phyloP scores from a whole-genome alignment of 2,329 filamentous ascomycete genomes.

The Pestalotiopsis sp. region DNA sequence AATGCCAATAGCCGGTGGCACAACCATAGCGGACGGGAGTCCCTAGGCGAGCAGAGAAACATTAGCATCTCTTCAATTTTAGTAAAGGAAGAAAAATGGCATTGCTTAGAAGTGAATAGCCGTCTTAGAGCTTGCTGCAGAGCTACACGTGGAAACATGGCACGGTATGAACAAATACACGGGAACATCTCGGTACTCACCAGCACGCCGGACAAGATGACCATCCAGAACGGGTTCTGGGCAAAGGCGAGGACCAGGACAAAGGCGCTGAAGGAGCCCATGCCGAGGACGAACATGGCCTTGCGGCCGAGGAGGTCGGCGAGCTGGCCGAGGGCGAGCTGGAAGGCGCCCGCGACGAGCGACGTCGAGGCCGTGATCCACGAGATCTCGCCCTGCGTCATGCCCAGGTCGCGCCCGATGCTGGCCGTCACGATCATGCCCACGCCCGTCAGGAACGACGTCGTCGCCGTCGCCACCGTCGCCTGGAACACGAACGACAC shows the following conservation, averaged over 20 bases:
- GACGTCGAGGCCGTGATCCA: slow-evolving; percentile 68
- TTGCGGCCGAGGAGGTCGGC: slow-evolving; percentile 70
- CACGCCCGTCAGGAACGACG: slow-evolving; percentile 60
- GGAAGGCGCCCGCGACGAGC: slow-evolving; percentile 65
- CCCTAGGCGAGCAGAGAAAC: slow-evolving; percentile 36
- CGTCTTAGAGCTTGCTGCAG: neutral
- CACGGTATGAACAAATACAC: no score
- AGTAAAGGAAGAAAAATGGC: neutral
- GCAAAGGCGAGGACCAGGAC: slow-evolving; percentile 62
- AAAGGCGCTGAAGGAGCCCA: slow-evolving; percentile 61
- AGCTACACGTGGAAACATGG: no score
- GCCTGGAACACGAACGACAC: slow-evolving; percentile 66
- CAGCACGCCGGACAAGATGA: slow-evolving; percentile 65
- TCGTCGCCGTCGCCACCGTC: slow-evolving; percentile 68
- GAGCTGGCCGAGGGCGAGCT: slow-evolving; percentile 67
- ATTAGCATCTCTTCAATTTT: neutral
- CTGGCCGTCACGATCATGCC: slow-evolving; percentile 65
- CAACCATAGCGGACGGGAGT: slow-evolving; percentile 64
- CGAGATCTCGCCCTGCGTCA: slow-evolving; percentile 67
- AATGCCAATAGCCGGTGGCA: slow-evolving; percentile 65
- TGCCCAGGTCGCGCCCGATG: slow-evolving; percentile 60
- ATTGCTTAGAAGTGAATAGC: neutral
- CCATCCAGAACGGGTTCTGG: slow-evolving; percentile 58
- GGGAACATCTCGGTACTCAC: neutral
- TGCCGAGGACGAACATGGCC: slow-evolving; percentile 59